These are phyloP conservation scores for Grigorovia humatica DNA, from an alignment of 805 yeast genomes.

Conservation along the genomic window DNA sequence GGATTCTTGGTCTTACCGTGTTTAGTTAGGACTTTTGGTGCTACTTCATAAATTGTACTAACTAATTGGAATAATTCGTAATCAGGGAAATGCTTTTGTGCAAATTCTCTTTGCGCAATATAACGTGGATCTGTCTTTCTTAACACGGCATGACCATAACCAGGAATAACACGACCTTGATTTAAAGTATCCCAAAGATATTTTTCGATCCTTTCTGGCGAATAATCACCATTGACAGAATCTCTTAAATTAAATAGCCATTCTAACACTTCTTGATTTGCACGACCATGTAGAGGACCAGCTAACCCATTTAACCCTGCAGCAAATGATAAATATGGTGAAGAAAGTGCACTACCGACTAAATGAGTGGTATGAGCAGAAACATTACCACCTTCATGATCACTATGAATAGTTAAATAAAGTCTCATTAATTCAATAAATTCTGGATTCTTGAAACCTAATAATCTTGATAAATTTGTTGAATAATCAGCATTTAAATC, in stretches of 20 bases:
- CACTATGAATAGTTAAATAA: slow-evolving; percentile 73
- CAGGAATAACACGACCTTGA: slow-evolving; percentile 79
- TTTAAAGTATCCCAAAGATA: slow-evolving; percentile 72
- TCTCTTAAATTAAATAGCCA: slow-evolving; percentile 62
- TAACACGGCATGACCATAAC: slow-evolving; percentile 81
- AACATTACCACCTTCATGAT: slow-evolving; percentile 87
- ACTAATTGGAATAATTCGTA: slow-evolving; percentile 72
- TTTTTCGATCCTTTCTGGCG: slow-evolving; percentile 59
- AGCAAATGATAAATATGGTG: slow-evolving; percentile 67
- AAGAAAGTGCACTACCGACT: slow-evolving; percentile 74
- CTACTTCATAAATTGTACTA: slow-evolving; percentile 67
- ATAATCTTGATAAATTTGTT: slow-evolving; percentile 48
- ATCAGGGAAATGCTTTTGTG: slow-evolving; percentile 64
- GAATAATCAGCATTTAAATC: slow-evolving; percentile 54
- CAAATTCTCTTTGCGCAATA: slow-evolving; percentile 78
- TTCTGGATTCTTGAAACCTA: slow-evolving; percentile 53
- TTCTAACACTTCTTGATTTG: slow-evolving; percentile 79
- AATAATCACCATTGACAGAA: slow-evolving; percentile 51
- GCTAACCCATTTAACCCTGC: slow-evolving; percentile 82
- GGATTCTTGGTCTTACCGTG: slow-evolving; percentile 91
- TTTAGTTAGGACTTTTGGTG: slow-evolving; percentile 68
- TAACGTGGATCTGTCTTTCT: slow-evolving; percentile 86
- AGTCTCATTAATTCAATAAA: slow-evolving; percentile 73
- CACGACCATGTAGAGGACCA: slow-evolving; percentile 83
- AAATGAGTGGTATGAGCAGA: slow-evolving; percentile 81